Conservation (phyloP, 176 grass and related monocot genomes). For the Eleusine coracana region DNA sequence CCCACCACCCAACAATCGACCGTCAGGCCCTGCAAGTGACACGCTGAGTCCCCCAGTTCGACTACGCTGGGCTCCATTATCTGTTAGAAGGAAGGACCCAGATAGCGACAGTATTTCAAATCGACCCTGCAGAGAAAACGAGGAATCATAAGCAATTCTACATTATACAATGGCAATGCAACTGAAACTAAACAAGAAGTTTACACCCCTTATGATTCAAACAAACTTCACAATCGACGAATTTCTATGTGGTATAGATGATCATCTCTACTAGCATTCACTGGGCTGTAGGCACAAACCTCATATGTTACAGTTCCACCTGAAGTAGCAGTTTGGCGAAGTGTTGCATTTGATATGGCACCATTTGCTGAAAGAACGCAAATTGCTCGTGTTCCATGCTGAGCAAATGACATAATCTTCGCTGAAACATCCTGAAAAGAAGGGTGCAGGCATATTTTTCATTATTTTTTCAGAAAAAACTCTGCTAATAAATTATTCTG, state of each 20-base stretch:
- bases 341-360: constrained; percentile 95
- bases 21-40: constrained; percentile 89
- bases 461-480: neutral
- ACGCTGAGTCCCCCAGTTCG: constrained; percentile 89
- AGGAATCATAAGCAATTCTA: constrained; percentile 15
- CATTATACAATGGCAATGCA: neutral
- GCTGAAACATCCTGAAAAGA: constrained; percentile 81
- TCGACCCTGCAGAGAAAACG: constrained; percentile 59
- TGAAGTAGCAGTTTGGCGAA: constrained; percentile 89
- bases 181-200: constrained; percentile 1
- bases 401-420: constrained; percentile 97
- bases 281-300: constrained; percentile 50
- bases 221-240: neutral
- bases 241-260: neutral
- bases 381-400: constrained; percentile 73
- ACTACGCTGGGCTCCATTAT: constrained; percentile 76
- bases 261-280: neutral
- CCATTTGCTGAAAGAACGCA: constrained; percentile 99
- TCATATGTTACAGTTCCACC: constrained; percentile 99
- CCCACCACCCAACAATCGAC: constrained; percentile 87
- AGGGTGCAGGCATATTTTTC: neutral
- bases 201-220: neutral
- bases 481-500: constrained; percentile 7
- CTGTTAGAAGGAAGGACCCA: constrained; percentile 75
- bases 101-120: constrained; percentile 96